Evolutionary conservation across 257 asterid genomes (phyloP), one percentile per base, ranked within the genome.

Genomic region (Ehretia macrophylla): DNA sequence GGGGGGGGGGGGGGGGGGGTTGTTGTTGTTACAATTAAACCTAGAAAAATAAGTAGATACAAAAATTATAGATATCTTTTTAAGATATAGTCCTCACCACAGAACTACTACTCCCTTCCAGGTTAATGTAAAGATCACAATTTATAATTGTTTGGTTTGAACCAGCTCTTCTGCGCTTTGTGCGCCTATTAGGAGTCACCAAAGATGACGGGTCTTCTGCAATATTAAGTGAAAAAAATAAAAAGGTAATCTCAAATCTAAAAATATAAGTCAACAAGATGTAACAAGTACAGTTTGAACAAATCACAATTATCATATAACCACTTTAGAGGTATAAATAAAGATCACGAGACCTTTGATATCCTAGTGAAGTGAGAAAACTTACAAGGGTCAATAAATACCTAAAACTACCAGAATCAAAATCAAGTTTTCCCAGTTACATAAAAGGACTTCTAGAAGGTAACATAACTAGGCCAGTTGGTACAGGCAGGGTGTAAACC

Each of bases 31-130:
- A n/a, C n/a, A n/a, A n/a, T n/a, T 16, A 3, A 17, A 45, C 39
- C 17, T 32, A 45, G 18, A 18, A 10, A 12, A 14, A 40, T 14
- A 60, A 52, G 4, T 27, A 10, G 58, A 37, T 27, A 18, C 17
- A 50, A 73, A 44, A 49, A 46, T 19, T 17, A 14, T n/a, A n/a
- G n/a, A n/a, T n/a, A n/a, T n/a, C n/a, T n/a, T n/a, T n/a, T n/a
- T n/a, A n/a, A n/a, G n/a, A n/a, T n/a, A n/a, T n/a, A 11, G 40
- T 51, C 38, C 32, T 68, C 77, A 92, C 99, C 88, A 5, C 59
- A 22, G 85, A 65, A 56, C 77, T 85, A 77, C 78, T 69, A 56
- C 76, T 56, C 69, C 77, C 85, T 68, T 86, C 97, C 53, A 85
- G 75, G 72, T 80, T 93, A 53, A 86, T 79, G 62, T 68, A 81